Conservation (phyloP, 257 asterid genomes). For the Eustoma russellianum region DNA sequence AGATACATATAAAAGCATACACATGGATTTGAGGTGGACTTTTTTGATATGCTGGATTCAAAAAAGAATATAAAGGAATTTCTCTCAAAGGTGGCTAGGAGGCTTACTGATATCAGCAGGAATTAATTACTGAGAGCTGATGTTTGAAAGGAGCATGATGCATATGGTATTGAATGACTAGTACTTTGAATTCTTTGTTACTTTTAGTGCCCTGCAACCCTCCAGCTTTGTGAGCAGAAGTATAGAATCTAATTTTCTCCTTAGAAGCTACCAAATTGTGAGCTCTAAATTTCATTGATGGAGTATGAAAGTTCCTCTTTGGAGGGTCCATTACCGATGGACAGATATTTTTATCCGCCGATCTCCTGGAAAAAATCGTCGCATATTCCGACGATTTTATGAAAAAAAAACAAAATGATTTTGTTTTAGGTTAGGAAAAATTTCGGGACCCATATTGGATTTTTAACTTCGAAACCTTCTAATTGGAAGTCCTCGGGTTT, state of each 20-base stretch:
- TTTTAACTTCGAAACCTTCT: no score
- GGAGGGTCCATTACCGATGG: neutral
- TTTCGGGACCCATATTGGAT: no score
- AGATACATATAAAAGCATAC: neutral
- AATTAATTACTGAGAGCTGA: neutral
- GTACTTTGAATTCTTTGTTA: neutral
- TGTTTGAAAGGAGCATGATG: constrained; percentile 1
- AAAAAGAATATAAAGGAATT: neutral
- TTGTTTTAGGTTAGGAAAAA: no score
- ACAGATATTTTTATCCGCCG: no score
- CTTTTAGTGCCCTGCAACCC: neutral
- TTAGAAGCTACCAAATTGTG: neutral
- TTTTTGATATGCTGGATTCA: neutral
- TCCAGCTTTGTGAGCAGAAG: neutral
- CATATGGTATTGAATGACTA: neutral
- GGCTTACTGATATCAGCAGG: neutral
- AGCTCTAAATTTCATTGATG: neutral
- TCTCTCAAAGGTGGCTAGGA: neutral
- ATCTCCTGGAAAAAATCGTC: no score
- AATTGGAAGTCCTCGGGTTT: neutral
- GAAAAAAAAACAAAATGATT: no score
- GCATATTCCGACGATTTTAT: no score
- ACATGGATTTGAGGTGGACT: neutral
- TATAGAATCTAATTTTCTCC: neutral
- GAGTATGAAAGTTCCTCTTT: neutral